These are phyloP conservation scores for Blastomyces gilchristii DNA, from an alignment of 2,329 filamentous ascomycete genomes.

Conservation along the genomic window DNA sequence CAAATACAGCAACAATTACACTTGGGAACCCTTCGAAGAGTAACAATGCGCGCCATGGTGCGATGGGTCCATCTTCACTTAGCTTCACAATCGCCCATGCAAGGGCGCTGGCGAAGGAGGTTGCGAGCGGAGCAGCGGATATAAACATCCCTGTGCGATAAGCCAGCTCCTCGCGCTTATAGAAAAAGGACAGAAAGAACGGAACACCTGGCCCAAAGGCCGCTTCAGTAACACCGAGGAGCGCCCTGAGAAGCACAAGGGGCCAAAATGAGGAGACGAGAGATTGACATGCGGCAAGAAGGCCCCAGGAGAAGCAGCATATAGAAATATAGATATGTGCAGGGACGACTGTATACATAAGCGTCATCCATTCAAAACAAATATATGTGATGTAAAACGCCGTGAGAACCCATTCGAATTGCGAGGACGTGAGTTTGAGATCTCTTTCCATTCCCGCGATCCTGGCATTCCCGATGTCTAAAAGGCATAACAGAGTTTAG, in stretches of 20 bases:
- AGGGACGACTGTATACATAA: constrained; percentile 50
- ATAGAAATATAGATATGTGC: constrained; percentile 51
- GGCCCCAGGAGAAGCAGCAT: constrained; percentile 65
- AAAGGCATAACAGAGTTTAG: neutral
- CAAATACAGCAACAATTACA: constrained; percentile 60
- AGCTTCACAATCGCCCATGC: constrained; percentile 66
- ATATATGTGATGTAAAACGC: constrained; percentile 57
- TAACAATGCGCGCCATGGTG: constrained; percentile 77
- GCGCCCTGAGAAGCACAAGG: constrained; percentile 37
- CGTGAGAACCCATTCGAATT: constrained; percentile 53
- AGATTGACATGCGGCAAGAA: constrained; percentile 64
- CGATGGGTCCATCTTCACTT: constrained; percentile 55
- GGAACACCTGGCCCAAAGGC: constrained; percentile 55
- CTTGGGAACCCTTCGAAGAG: constrained; percentile 78
- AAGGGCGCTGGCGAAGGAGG: constrained; percentile 63
- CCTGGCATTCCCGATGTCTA: constrained; percentile 53
- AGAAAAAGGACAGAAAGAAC: constrained; percentile 56
- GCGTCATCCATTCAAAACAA: constrained; percentile 56
- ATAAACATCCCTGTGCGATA: constrained; percentile 80
- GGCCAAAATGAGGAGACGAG: constrained; percentile 53
- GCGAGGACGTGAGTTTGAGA: constrained; percentile 43
- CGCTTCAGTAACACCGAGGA: constrained; percentile 49
- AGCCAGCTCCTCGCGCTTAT: constrained; percentile 60
- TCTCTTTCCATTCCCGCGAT: constrained; percentile 49
- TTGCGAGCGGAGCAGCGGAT: constrained; percentile 55